Percentiles rank a stretch among this genome's conserved stretches.
phyloP scores from a whole-genome alignment of 2,329 filamentous ascomycete genomes.

The Neopestalotiopsis sp. region DNA sequence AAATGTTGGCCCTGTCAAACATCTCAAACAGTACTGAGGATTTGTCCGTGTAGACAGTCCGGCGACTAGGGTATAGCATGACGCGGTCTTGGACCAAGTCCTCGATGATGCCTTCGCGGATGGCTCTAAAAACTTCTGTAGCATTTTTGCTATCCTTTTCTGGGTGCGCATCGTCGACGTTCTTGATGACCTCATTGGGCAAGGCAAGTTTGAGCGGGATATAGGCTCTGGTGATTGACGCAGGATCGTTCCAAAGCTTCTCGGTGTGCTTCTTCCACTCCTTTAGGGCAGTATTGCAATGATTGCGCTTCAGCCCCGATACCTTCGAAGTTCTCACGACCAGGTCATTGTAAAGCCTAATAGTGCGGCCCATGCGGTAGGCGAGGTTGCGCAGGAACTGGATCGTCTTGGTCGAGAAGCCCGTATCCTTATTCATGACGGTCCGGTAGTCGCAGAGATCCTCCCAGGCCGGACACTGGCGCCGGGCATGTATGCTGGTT shows the following conservation, averaged over 20 bases:
- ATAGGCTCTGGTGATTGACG: neutral
- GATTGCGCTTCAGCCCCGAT: neutral
- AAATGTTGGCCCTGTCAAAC: slow-evolving; percentile 33
- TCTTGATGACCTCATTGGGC: neutral
- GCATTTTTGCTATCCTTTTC: slow-evolving; percentile 24
- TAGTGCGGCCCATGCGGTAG: slow-evolving; percentile 46
- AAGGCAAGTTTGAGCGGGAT: neutral
- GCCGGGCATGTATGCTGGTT: slow-evolving; percentile 17
- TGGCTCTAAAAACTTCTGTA: slow-evolving; percentile 29
- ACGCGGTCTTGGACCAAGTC: slow-evolving; percentile 50
- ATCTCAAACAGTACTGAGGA: slow-evolving; percentile 25
- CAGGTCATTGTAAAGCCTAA: slow-evolving; percentile 31
- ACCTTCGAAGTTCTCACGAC: slow-evolving; percentile 24
- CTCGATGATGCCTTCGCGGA: slow-evolving; percentile 47
- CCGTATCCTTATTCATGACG: slow-evolving; percentile 24
- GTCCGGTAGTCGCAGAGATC: slow-evolving; percentile 32
- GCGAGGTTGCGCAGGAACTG: slow-evolving; percentile 42
- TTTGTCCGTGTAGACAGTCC: slow-evolving; percentile 29
- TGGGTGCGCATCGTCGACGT: slow-evolving; percentile 27
- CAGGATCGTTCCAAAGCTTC: neutral
- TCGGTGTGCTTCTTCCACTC: neutral
- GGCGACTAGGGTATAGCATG: slow-evolving; percentile 47
- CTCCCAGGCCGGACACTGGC: slow-evolving; percentile 29
- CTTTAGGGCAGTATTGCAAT: neutral
- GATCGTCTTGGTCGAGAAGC: slow-evolving; percentile 31